Conservation (phyloP, 2,329 filamentous ascomycete genomes). For the Ampelomyces quisqualis region DNA sequence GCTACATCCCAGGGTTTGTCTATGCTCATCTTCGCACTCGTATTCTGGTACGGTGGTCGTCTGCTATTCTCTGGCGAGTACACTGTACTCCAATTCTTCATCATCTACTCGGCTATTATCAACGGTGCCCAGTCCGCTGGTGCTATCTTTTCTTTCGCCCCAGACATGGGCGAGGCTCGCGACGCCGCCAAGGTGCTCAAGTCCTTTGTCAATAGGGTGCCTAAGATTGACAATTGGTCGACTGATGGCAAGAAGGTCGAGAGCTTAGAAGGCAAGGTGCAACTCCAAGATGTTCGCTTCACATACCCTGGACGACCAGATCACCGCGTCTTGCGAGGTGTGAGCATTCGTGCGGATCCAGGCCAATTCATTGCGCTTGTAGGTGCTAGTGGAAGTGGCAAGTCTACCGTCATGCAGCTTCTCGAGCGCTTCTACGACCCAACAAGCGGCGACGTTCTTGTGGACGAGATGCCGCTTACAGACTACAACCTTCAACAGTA, state of each 20-base stretch:
- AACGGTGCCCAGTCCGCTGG: constrained; percentile 92
- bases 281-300: constrained; percentile 93
- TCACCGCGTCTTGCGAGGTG: constrained; percentile 84
- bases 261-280: constrained; percentile 62
- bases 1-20: constrained; percentile 80
- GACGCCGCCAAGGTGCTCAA: constrained; percentile 80
- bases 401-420: constrained; percentile 88
- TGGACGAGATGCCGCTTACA: constrained; percentile 82
- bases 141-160: constrained; percentile 88
- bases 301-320: constrained; percentile 88
- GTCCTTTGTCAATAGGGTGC: constrained; percentile 77
- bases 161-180: constrained; percentile 94
- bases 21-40: constrained; percentile 41
- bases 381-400: constrained; percentile 91
- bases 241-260: constrained; percentile 55
- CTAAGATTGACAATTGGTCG: constrained; percentile 61
- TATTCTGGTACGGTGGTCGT: constrained; percentile 44
- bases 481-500: constrained; percentile 79
- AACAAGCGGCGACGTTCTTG: constrained; percentile 72
- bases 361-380: constrained; percentile 88
- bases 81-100: constrained; percentile 83
- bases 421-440: constrained; percentile 95
- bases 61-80: constrained; percentile 51
- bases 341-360: constrained; percentile 71
- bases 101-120: constrained; percentile 83